Base-by-base conservation (phyloP, 2,329 filamentous ascomycete species). In the Cytospora chrysosperma region DNA sequence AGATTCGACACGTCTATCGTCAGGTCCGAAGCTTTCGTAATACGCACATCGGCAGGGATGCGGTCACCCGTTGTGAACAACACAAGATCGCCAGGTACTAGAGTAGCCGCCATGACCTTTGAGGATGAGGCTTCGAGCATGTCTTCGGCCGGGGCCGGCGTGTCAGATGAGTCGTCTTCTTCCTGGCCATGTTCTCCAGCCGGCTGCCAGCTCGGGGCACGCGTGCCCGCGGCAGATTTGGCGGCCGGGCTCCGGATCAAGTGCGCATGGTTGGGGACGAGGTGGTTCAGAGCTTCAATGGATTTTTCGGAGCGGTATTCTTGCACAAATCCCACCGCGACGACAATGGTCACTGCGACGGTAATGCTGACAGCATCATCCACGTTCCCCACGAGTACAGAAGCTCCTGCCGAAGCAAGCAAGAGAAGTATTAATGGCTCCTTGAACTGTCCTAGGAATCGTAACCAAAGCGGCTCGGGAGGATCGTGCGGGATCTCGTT, bases 281-380 rank as follows among this genome's bases (percentile, higher is more conserved):
- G 81, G 70, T 95, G 92, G 72, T 91, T 97, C 69, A 99, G 81
- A 24, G 95, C 95, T 76, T 99, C 95, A 68, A 99, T 87, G 3
- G 94, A 98, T 77, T 99, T 96, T 75, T 99, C 95, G 9, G 95
- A 98, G 64, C 95, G 85, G 75, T 99, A 99, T 77, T 99, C 95
- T 74, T 99, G 95, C 59, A 98, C 87, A 70, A 99, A 99, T 2
- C 94, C 95, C 50, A 99, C 95, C 0, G 90, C 90, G 27, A 99
- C 93, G 7, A 99, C 95, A 70, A 99, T 99, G 28, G 93, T 97
- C 26, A 99, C 95, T 2, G 95, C 95, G 34, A 97, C 88, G 0
- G 94, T 91, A 72, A 99, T 99, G 76, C 94, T 98, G 70, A 99
- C 79, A 7, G 94, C 94, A 78, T 99, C 96, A 71, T 98, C 94